Percentiles rank a stretch among this genome's conserved stretches.
phyloP scores from a whole-genome alignment of 176 grass and related monocot species.

The Sorghum bicolor region Sorghum_bicolor_NCBIv3 NC_012872.2:59783501-59784000 shows the following conservation, averaged over 20 bases:
- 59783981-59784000: background rate
- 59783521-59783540: background rate
- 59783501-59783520: background rate
- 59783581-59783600: background rate
- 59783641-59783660: background rate
- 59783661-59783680: background rate
- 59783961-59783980: background rate
- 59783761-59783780: constrained; percentile 55
- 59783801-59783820: constrained; percentile 79
- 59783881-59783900: background rate
- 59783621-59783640: background rate
- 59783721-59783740: background rate
- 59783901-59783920: background rate
- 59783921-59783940: background rate
- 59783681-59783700: background rate
- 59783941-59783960: background rate
- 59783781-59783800: constrained; percentile 87
- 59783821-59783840: background rate
- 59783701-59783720: background rate
- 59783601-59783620: background rate
- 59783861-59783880: background rate
- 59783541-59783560: background rate
- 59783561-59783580: background rate
- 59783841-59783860: background rate
- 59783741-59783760: constrained; percentile 4